Evolutionary conservation across 106 monocot genomes (phyloP), one percentile per base, ranked within the genome.

Genomic region (Narthecium ossifragum): DNA sequence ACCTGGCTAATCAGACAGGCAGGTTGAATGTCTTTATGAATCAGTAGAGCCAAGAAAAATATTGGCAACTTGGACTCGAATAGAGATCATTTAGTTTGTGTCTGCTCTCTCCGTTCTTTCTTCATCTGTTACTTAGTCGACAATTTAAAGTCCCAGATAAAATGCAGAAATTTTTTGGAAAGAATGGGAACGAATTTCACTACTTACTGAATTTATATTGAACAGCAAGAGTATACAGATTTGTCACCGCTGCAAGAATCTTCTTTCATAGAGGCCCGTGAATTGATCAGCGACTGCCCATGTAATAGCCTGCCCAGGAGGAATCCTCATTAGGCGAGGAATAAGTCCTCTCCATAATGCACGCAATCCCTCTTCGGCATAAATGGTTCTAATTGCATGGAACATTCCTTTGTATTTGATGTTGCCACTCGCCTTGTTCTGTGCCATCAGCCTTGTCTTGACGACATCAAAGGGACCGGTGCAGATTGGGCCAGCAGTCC

Each of bases 391-490:
- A 14, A 96, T 90, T 3, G 90, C 86, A 74, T 96, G 90, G 17
- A 86, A 14, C 94, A 96, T 81, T 21, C 90, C 94, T 26, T 43
- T 81, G 50, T 90, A 96, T 41, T 82, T 93, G 14, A 75, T 14
- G 6, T 60, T 69, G 12, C 69, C 86, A 36, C 58, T 54, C 0
- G 85, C 70, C 40, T 50, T 74, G 50, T 80, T 83, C 50, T 96
- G 94, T 21, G 94, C 94, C 94, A 96, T 96, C 5, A 96, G 57
- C 50, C 90, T 80, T 20, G 94, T 90, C 78, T 96, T 96, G 26
- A 96, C 94, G 14, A 96, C 94, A 63, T 96, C 94, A 36, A 96
- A 96, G 4, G 94, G 94, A 3, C 94, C 94, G 0, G 94, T 96
- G 18, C 90, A 90, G 46, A 90, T 39, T 0, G 94, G 94, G 1